These are phyloP conservation scores for Starmerella apis DNA, from an alignment of 805 yeast species.

Conservation along the genomic window DNA sequence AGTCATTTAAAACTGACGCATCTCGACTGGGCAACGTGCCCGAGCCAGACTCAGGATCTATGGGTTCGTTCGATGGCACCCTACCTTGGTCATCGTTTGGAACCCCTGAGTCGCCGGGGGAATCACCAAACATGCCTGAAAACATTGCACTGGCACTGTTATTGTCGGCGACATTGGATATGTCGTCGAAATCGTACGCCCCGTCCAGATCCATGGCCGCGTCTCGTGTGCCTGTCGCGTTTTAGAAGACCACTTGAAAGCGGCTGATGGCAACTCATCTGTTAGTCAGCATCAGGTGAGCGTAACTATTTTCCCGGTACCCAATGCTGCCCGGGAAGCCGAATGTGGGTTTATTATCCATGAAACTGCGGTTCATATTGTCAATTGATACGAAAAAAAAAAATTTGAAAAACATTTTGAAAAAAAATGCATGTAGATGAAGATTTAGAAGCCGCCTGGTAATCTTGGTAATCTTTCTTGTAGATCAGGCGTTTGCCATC, in stretches of 20 bases:
- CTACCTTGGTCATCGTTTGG: background rate
- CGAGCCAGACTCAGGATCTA: background rate
- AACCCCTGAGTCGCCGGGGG: background rate
- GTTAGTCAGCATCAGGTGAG: constrained; percentile 8
- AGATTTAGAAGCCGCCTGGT: too few species aligned
- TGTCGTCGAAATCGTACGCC: constrained; percentile 13
- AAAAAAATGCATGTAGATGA: too few species aligned
- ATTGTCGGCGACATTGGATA: background rate
- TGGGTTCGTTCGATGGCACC: background rate
- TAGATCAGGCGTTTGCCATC: too few species aligned
- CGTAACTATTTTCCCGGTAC: too few species aligned
- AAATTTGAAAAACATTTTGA: too few species aligned
- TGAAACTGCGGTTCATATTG: too few species aligned
- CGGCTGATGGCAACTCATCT: background rate
- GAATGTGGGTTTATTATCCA: background rate
- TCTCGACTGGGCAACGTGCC: background rate
- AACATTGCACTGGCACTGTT: constrained; percentile 8
- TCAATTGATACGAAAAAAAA: too few species aligned
- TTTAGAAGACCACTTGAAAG: background rate
- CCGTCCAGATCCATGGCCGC: constrained; percentile 17
- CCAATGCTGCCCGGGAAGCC: too few species aligned
- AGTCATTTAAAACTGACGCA: background rate
- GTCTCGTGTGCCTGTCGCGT: background rate
- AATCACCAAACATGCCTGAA: constrained; percentile 6
- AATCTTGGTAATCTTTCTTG: too few species aligned